Evolutionary conservation across 2,329 filamentous ascomycete genomes (phyloP), one percentile per base, ranked within the genome.

Genomic region (Alternaria ventricosa): DNA sequence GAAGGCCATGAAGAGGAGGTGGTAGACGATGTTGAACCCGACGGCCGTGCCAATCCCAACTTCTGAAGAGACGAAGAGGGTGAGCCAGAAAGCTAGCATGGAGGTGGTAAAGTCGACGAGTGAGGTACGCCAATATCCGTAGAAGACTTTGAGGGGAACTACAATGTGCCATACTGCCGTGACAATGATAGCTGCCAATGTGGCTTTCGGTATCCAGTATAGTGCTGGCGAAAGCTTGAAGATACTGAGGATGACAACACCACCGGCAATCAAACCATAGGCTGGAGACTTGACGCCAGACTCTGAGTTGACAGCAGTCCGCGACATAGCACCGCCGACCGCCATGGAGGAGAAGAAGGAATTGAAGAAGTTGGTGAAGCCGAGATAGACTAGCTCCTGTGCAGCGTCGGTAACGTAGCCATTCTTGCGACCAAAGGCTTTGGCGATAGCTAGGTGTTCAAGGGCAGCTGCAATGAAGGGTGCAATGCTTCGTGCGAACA

Each of bases 121-220:
- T 0, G 87, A 90, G 3, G 87, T 87, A 66, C 86, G 86, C 87
- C 88, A 91, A 78, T 88, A 90, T 13, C 82, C 81, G 75, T 89
- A 89, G 72, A 90, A 90, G 10, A 86, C 82, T 3, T 82, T 84
- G 0, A 88, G 84, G 0, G 87, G 84, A 0, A 86, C 86, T 47
- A 90, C 87, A 7, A 90, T 81, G 43, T 88, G 87, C 78, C 86
- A 86, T 0, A 90, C 87, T 6, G 88, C 88, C 63, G 86, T 88
- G 67, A 90, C 89, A 66, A 91, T 90, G 64, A 91, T 89, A 3
- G 88, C 89, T 1, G 89, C 85, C 1, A 91, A 82, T 0, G 87
- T 89, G 0, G 88, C 84, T 68, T 89, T 89, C 1, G 89, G 89
- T n/a, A 91, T 88, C 87, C 88, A 91, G 78, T 88, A 90, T 0